These are phyloP conservation scores for Cymodocea nodosa DNA, from an alignment of 116 monocot species.

Conservation along the genomic window DNA sequence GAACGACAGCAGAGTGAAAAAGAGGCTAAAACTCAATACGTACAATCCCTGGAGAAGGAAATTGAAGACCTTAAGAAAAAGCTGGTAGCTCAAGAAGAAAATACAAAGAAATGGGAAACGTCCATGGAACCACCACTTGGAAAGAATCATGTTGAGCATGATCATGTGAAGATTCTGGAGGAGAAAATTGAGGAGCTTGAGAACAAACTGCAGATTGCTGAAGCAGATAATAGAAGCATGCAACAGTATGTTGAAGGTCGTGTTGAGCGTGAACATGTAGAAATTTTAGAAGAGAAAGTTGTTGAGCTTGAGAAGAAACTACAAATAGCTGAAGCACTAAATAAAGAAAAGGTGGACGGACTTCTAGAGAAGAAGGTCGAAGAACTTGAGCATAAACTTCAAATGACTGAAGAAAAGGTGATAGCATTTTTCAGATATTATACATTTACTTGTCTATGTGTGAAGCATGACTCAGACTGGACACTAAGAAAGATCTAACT, in stretches of 20 bases:
- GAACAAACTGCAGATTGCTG: slow-evolving; percentile 19
- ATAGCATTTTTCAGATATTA: neutral
- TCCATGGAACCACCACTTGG: slow-evolving; percentile 3
- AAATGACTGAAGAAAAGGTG: slow-evolving; percentile 26
- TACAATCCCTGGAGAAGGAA: slow-evolving; percentile 17
- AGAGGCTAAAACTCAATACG: slow-evolving; percentile 14
- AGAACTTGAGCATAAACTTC: too few species aligned
- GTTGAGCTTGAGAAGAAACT: slow-evolving; percentile 23
- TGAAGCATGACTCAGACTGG: too few species aligned
- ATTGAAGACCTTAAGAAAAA: slow-evolving; percentile 22
- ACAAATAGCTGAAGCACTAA: too few species aligned
- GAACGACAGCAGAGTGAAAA: slow-evolving; percentile 12
- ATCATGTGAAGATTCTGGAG: slow-evolving; percentile 20
- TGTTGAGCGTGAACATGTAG: slow-evolving; percentile 17
- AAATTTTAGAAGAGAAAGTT: slow-evolving; percentile 28
- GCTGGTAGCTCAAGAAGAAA: slow-evolving; percentile 15
- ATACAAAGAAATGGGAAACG: slow-evolving; percentile 22
- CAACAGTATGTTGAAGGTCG: slow-evolving; percentile 28
- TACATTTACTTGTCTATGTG: too few species aligned
- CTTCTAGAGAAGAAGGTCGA: too few species aligned
- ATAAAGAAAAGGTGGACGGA: too few species aligned
- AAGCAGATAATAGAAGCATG: slow-evolving; percentile 25
- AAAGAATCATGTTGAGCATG: slow-evolving; percentile 12
- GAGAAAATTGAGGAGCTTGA: slow-evolving; percentile 32
- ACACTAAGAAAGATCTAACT: too few species aligned